Evolutionary conservation across 2,329 filamentous ascomycete species (phyloP).

Genomic region (Herpotrichia juniperi): DNA sequence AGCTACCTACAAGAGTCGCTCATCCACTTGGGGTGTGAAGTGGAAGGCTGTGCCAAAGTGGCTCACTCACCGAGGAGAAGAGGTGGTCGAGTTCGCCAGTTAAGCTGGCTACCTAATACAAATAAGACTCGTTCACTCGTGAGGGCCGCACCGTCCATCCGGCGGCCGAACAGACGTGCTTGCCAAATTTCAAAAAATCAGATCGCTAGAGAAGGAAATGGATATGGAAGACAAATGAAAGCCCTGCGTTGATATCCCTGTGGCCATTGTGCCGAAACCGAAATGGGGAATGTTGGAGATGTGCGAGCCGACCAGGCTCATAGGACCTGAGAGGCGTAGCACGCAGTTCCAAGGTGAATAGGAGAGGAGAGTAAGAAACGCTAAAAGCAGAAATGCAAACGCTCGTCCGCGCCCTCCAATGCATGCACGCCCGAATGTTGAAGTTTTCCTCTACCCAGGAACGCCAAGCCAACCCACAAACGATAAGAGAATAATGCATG

Average conservation of each 20-base stretch:
- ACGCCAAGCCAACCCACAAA: conserved; percentile 7
- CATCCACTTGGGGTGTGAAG: no score
- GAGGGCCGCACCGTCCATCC: conserved; percentile 11
- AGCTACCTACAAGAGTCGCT: background rate
- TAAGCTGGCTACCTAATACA: background rate
- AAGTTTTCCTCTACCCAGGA: conserved; percentile 13
- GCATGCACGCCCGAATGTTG: background rate
- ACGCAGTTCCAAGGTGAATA: background rate
- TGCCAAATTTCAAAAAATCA: conserved; percentile 5
- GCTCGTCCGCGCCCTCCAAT: background rate
- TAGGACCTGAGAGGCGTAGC: background rate
- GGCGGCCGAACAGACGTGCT: conserved; percentile 8
- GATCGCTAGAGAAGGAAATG: background rate
- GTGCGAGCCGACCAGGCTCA: background rate
- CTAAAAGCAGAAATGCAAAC: conserved; percentile 2
- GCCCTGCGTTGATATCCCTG: conserved; percentile 13
- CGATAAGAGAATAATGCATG: conserved; percentile 1
- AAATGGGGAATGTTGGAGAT: background rate
- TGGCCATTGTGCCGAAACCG: conserved; percentile 8
- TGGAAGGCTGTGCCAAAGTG: no score
- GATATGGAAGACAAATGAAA: background rate
- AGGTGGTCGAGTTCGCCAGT: no score
- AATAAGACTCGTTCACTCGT: conserved; percentile 9
- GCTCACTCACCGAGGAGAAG: no score
- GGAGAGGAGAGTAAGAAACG: background rate